phyloP scores from a whole-genome alignment of 2,329 filamentous ascomycete genomes.

The Aspergillus jensenii region DNA sequence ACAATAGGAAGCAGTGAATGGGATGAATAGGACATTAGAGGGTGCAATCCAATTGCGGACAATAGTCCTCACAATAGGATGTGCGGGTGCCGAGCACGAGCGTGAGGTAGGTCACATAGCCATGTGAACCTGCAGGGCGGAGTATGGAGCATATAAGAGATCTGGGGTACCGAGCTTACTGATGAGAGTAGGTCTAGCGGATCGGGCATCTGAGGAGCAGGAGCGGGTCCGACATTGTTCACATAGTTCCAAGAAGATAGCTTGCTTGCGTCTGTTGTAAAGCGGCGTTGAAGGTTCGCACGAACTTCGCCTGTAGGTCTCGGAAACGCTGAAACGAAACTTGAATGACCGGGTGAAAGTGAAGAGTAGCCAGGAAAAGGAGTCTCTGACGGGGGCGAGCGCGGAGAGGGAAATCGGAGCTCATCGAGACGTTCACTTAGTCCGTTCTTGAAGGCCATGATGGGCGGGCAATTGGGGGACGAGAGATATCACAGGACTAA shows the following conservation, averaged over 20 bases:
- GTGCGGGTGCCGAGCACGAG: neutral
- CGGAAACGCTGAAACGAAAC: slow-evolving; percentile 59
- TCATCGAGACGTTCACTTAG: slow-evolving; percentile 72
- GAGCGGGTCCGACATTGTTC: slow-evolving; percentile 47
- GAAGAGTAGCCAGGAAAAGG: slow-evolving; percentile 73
- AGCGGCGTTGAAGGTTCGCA: slow-evolving; percentile 79
- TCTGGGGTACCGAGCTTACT: slow-evolving; percentile 40
- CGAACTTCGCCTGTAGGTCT: slow-evolving; percentile 66
- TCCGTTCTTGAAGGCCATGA: slow-evolving; percentile 66
- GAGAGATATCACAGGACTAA: slow-evolving; percentile 30
- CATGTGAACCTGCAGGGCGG: neutral
- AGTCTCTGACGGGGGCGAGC: slow-evolving; percentile 74
- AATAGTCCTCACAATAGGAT: neutral
- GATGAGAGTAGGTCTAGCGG: slow-evolving; percentile 54
- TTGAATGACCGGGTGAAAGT: slow-evolving; percentile 66
- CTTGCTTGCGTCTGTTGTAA: slow-evolving; percentile 88
- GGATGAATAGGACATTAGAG: neutral
- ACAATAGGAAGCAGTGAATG: neutral
- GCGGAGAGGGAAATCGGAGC: slow-evolving; percentile 73
- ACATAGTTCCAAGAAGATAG: slow-evolving; percentile 72
- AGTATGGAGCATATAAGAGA: neutral
- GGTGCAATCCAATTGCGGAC: neutral
- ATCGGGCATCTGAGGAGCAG: slow-evolving; percentile 55
- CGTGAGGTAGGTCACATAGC: neutral
- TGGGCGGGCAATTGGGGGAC: slow-evolving; percentile 28